Evolutionary conservation across 192 early-diverging fungal species (phyloP), one percentile per base, ranked within the genome.

Genomic region (Coemansia sp.): DNA sequence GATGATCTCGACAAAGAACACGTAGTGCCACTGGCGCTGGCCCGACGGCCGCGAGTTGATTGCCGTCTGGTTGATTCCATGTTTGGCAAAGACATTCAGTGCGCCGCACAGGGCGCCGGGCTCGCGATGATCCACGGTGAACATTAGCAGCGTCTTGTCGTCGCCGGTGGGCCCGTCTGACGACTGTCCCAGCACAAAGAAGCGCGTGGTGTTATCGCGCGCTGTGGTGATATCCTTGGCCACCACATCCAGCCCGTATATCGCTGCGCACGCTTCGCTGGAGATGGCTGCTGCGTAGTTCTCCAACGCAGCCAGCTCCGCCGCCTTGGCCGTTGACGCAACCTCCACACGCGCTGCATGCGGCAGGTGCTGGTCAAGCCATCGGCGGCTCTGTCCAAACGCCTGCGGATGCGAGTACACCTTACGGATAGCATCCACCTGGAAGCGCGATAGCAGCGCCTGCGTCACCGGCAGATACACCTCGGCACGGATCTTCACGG

Each of bases 1-100:
- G 39, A 86, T 84, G 61, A 92, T 88, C 72, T 98, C 95, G 41
- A 96, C 86, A 86, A 97, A 94, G 77, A 96, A 98, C 65, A 92
- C 88, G 76, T 95, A 98, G 73, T 97, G 93, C 94, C 95, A 96
- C 65, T 86, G 88, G 39, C 88, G 83, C 63, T 87, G 76, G 17
- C 88, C 79, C 46, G 90, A 90, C 4, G 96, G 96, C 40, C 94
- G 87, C 54, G 94, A 92, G 77, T 97, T 94, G 73, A 97, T 95
- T 44, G 92, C 93, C 32, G 92, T 93, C 54, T 97, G 77, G 79
- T 96, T 96, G 71, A 98, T 82, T 11, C 84, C 73, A 63, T 89
- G 70, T 67, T 89, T 86, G 68, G 93, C 93, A 80, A 98, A 91
- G 45, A 94, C 89, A 20, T 87, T 88, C 37, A 98, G 76, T 1